phyloP scores from a whole-genome alignment of 1,284 basidiomycete species.

The Singerocomus inundabilis region DNA sequence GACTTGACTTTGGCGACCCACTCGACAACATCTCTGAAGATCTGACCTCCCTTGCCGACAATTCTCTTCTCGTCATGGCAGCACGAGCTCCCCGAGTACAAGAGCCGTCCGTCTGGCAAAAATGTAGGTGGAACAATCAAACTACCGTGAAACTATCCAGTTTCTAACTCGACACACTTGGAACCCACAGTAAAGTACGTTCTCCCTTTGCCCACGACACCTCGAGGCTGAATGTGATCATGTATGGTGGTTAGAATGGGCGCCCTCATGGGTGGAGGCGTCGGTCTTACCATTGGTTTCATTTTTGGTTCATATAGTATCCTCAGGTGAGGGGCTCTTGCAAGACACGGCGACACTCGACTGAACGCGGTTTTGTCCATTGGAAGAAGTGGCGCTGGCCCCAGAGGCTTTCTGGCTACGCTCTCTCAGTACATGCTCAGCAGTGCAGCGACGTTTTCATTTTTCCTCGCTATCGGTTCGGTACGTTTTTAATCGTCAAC shows the following conservation, averaged over 20 bases:
- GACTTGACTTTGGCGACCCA: constrained; percentile 2
- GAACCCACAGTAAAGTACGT: constrained; percentile 48
- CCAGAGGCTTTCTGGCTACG: constrained; percentile 81
- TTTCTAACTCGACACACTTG: constrained; percentile 19
- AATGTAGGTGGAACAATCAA: constrained; percentile 48
- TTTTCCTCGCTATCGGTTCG: constrained; percentile 83
- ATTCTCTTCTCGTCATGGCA: constrained; percentile 21
- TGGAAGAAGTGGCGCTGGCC: constrained; percentile 79
- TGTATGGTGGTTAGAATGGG: constrained; percentile 67
- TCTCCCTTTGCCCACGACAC: constrained; percentile 4
- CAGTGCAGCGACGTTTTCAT: constrained; percentile 83
- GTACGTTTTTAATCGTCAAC: constrained; percentile 40
- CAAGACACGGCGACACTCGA: not conserved
- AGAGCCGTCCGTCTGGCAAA: constrained; percentile 71
- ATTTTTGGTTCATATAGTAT: constrained; percentile 92
- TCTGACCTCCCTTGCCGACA: not conserved
- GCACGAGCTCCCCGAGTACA: constrained; percentile 40
- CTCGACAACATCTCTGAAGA: not conserved
- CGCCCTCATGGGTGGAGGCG: constrained; percentile 87
- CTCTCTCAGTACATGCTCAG: constrained; percentile 94
- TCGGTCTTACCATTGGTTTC: constrained; percentile 94
- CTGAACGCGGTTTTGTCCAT: constrained; percentile 12
- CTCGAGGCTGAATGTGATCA: constrained; percentile 13
- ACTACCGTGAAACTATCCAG: not conserved
- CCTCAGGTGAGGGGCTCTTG: constrained; percentile 54